Conservation (phyloP, 1,284 basidiomycete genomes). For the Tylopilus orsonianus region DNA sequence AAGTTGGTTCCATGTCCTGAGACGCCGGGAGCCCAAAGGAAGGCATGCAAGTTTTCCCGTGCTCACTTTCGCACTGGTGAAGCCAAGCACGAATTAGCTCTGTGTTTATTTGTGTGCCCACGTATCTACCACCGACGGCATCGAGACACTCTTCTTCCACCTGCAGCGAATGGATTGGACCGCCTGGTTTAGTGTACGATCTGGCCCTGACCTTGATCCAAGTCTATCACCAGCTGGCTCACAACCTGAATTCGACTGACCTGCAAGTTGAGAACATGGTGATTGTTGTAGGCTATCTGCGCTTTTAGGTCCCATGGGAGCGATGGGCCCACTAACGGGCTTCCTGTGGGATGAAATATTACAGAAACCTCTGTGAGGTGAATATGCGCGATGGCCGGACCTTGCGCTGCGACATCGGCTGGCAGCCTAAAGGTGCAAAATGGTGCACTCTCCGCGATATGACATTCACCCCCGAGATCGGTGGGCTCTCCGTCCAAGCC, state of each 20-base stretch:
- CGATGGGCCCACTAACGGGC: conserved; percentile 1
- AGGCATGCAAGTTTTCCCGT: conserved; percentile 11
- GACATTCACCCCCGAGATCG: conserved; percentile 10
- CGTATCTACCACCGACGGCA: conserved; percentile 16
- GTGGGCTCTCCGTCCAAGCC: conserved; percentile 14
- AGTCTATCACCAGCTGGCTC: not conserved
- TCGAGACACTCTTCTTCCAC: conserved; percentile 13
- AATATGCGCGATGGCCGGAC: conserved; percentile 15
- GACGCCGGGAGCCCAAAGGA: not conserved
- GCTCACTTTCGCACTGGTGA: conserved; percentile 16
- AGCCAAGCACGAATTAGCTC: conserved; percentile 20
- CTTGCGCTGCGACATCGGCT: not conserved
- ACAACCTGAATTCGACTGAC: not conserved
- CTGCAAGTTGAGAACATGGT: conserved; percentile 14
- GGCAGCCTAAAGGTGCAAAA: conserved; percentile 18
- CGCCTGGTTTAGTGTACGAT: not conserved
- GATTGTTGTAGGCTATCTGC: not conserved
- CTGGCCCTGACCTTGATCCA: conserved; percentile 3
- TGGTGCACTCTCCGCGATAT: not conserved
- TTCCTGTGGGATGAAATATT: conserved; percentile 1
- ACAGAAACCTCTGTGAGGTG: conserved; percentile 17
- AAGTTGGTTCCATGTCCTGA: not conserved
- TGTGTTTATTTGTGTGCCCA: conserved; percentile 3
- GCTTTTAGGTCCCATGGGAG: conserved; percentile 15
- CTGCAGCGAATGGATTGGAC: not conserved